Base-by-base conservation (phyloP, 2,329 filamentous ascomycete genomes). In the Akanthomyces uredinophilus region DNA sequence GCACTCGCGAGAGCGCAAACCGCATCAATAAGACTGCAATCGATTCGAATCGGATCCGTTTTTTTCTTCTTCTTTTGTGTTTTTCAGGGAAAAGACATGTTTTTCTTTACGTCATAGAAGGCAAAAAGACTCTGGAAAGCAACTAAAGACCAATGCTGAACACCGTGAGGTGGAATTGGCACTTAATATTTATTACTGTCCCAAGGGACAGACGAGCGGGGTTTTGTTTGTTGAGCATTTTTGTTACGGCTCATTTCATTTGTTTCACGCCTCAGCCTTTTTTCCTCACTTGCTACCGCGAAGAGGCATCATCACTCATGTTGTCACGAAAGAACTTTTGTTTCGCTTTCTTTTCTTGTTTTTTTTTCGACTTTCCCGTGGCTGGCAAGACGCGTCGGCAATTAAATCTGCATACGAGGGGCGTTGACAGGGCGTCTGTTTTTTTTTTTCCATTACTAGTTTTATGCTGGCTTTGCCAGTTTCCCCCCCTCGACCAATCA, bases 341-440 rank as follows among this genome's bases (percentile, higher is more conserved):
- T 58, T 61, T 44, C 27, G 27, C 27, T 29, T 29, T 29, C 6
- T 51, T 63, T 57, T 57, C 51, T 57, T 60, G 4, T n/a, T 53
- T 27, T n/a, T 41, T 35, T 8, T 11, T 35, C 32, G 2, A 35
- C 22, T 57, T 51, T 10, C 37, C 49, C 35, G 24, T 39, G 8
- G 13, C 18, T 41, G 22, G 41, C 41, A 32, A 47, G 22, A 55
- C 13, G 8, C 20, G 24, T 24, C 37, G 52, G 59, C 29, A 27
- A 24, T 47, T 39, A 53, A 39, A 55, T 61, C 37, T 70, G 70
- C 72, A 74, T 74, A 66, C 59, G 62, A 71, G 65, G 58, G 72
- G 72, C 69, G 72, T 74, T 71, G 61, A 58, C 47, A 47, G 56
- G 49, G 61, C 62, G 22, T 53, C 49, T 59, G n/a, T 58, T 56